A percentile compares a stretch with the other conserved stretches of the same genome.
Evolutionary conservation across 768 basidiomycete genomes (phyloP).

Genomic region (Lyophyllum shimeji): DNA sequence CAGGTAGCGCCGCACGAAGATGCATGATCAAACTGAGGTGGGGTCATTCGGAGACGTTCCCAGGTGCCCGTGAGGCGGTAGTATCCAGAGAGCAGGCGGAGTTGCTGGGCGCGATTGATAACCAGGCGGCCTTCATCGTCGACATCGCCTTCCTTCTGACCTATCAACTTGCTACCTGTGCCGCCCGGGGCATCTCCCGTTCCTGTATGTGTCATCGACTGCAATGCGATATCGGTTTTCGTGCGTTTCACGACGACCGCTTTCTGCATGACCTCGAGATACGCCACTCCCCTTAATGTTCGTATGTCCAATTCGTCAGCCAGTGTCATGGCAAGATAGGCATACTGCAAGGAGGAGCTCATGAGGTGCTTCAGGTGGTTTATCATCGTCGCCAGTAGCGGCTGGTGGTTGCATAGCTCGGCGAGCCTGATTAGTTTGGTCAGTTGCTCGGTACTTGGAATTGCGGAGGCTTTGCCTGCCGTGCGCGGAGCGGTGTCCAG

Average conservation of each 20-base stretch:
- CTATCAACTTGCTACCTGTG: background rate
- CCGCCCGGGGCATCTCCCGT: conserved; percentile 6
- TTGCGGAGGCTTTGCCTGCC: conserved; percentile 13
- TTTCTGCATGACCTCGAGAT: conserved; percentile 74
- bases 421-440: conserved; percentile 66
- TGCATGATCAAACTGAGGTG: conserved; percentile 66
- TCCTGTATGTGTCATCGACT: conserved; percentile 13
- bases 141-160: conserved; percentile 28
- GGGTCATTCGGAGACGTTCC: conserved; percentile 59
- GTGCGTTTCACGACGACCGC: conserved; percentile 42
- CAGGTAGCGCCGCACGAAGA: conserved; percentile 63
- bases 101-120: conserved; percentile 57
- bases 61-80: conserved; percentile 66
- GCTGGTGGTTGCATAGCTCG: conserved; percentile 63
- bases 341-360: conserved; percentile 60
- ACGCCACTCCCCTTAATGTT: conserved; percentile 60
- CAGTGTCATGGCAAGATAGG: conserved; percentile 71
- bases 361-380: conserved; percentile 59
- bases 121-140: conserved; percentile 47
- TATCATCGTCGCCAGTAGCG: conserved; percentile 61
- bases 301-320: conserved; percentile 69
- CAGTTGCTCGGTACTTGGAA: conserved; percentile 45
- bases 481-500: conserved; percentile 15
- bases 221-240: conserved; percentile 26
- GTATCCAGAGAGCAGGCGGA: conserved; percentile 68